Percentiles rank a stretch among this genome's conserved stretches.
Conservation (phyloP, 495 filamentous ascomycete genomes). For the Hypoxylon subgilvum region DNA sequence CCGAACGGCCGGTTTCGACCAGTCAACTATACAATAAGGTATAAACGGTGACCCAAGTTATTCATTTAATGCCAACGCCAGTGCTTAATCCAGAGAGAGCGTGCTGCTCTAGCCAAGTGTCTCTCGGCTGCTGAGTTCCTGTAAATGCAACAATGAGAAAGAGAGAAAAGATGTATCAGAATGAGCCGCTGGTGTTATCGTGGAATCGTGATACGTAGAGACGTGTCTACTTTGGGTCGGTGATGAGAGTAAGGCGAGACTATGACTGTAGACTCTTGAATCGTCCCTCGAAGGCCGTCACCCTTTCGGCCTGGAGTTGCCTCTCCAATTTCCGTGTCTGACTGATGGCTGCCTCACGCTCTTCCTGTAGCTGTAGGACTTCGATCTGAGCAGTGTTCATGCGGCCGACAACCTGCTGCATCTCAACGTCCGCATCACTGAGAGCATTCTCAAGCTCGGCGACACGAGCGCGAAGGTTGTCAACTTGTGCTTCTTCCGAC, state of each 20-base stretch:
- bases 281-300: constrained; percentile 53
- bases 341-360: constrained; percentile 85
- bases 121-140: constrained; percentile 19
- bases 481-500: constrained; percentile 68
- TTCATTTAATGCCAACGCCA: constrained; percentile 28
- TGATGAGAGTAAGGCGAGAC: background rate
- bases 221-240: constrained; percentile 1
- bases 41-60: constrained; percentile 15
- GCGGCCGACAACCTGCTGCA: constrained; percentile 88
- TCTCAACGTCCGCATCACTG: constrained; percentile 82
- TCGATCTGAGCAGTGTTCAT: constrained; percentile 97
- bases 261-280: constrained; percentile 46
- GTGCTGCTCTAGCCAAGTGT: constrained; percentile 25
- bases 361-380: constrained; percentile 87
- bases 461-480: constrained; percentile 74
- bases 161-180: constrained; percentile 17
- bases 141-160: constrained; percentile 38
- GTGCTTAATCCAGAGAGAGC: constrained; percentile 19
- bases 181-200: constrained; percentile 16
- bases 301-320: constrained; percentile 54
- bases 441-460: constrained; percentile 84
- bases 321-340: constrained; percentile 78
- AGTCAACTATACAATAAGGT: constrained; percentile 24
- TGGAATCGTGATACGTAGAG: constrained; percentile 26
- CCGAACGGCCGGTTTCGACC: constrained; percentile 1